These are phyloP conservation scores for Cutaneotrichosporon dermatis DNA, from an alignment of 1,284 basidiomycete genomes.

Conservation along the genomic window DNA sequence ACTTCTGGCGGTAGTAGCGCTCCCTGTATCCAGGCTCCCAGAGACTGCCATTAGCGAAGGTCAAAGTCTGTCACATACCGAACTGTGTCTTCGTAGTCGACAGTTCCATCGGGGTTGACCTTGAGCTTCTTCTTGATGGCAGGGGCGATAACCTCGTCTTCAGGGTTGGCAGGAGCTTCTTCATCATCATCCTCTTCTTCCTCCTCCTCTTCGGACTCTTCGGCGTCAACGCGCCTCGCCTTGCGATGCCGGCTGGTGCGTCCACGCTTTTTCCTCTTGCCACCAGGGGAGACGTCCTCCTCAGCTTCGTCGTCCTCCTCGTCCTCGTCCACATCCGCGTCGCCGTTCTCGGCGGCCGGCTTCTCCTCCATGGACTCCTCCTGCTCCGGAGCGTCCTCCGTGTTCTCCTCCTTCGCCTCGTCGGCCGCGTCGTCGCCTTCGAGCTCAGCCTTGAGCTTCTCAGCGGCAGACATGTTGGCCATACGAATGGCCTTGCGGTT, in stretches of 20 bases:
- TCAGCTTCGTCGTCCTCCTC: conserved; percentile 45
- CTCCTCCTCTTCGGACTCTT: neutral
- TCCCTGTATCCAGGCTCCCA: conserved; percentile 95
- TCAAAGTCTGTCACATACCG: conserved; percentile 43
- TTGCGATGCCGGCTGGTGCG: conserved; percentile 60
- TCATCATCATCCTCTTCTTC: conserved; percentile 34
- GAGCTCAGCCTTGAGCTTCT: conserved; percentile 86
- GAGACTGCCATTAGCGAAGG: conserved; percentile 49
- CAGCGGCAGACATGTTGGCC: conserved; percentile 94
- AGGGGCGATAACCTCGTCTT: conserved; percentile 42
- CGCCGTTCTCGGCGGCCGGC: conserved; percentile 1
- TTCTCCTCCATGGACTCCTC: conserved; percentile 20
- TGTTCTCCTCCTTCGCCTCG: conserved; percentile 10
- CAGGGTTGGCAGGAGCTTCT: conserved; percentile 42
- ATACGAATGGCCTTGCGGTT: conserved; percentile 84
- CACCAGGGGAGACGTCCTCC: conserved; percentile 25
- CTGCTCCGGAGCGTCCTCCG: conserved; percentile 20
- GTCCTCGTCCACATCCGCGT: conserved; percentile 30
- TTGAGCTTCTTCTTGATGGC: conserved; percentile 57
- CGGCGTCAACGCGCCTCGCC: conserved; percentile 46
- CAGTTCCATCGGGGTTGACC: conserved; percentile 67
- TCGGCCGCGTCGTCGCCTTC: conserved; percentile 50
- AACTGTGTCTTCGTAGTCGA: conserved; percentile 79
- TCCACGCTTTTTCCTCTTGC: conserved; percentile 11
- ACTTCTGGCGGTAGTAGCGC: conserved; percentile 93